These are phyloP conservation scores for Pichia terricola DNA, from an alignment of 1,139 yeast genomes.

Conservation along the genomic window DNA sequence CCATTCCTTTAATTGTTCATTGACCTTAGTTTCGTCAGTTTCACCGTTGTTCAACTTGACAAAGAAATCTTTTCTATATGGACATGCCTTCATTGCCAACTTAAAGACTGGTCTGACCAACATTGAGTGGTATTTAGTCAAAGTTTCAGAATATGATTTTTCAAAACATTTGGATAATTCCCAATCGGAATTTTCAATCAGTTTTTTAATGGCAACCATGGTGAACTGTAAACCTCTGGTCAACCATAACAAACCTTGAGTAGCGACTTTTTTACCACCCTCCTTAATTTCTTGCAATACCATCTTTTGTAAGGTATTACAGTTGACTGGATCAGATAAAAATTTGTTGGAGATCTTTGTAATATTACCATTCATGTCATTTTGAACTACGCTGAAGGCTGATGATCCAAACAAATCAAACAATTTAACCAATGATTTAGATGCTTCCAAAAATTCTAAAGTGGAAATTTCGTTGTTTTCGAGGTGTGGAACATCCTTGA, in stretches of 20 bases:
- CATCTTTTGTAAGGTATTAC: slow-evolving; percentile 66
- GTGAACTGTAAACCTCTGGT: slow-evolving; percentile 82
- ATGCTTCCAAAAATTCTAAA: slow-evolving; percentile 68
- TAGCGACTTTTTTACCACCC: slow-evolving; percentile 60
- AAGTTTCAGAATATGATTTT: slow-evolving; percentile 70
- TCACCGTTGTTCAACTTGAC: slow-evolving; percentile 51
- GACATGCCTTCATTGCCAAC: slow-evolving; percentile 93
- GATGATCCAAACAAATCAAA: slow-evolving; percentile 80
- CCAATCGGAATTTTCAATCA: slow-evolving; percentile 46
- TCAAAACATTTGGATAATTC: slow-evolving; percentile 77
- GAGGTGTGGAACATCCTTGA: slow-evolving; percentile 54
- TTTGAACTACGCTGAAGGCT: slow-evolving; percentile 79
- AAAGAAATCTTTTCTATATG: slow-evolving; percentile 81
- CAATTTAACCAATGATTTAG: slow-evolving; percentile 73
- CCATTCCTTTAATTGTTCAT: slow-evolving; percentile 61
- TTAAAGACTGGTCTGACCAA: slow-evolving; percentile 79
- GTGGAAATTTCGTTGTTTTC: slow-evolving; percentile 57
- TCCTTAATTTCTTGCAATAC: slow-evolving; percentile 58
- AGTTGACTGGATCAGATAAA: slow-evolving; percentile 51
- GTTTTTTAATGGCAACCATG: slow-evolving; percentile 78
- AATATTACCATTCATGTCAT: slow-evolving; percentile 83
- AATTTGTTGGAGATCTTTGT: slow-evolving; percentile 61
- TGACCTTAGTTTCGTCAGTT: slow-evolving; percentile 52
- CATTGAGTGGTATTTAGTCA: slow-evolving; percentile 74
- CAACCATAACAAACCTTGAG: slow-evolving; percentile 88